Evolutionary conservation across 169 alveolate species (phyloP).

Genomic region (Blepharisma undulans): DNA sequence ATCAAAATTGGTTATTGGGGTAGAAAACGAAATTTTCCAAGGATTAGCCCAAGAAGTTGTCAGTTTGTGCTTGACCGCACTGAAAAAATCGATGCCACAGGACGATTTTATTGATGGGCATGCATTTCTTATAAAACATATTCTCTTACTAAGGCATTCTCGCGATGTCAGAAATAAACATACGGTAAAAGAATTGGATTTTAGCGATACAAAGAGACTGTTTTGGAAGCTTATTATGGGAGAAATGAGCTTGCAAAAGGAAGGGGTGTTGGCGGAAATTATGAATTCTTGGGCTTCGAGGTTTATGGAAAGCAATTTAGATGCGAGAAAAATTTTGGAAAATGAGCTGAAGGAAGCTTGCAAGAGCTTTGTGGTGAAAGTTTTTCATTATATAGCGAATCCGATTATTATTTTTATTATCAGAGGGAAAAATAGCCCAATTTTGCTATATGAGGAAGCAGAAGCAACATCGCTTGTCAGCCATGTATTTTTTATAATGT

Average conservation of each 20-base stretch:
- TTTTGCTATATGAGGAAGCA: background rate
- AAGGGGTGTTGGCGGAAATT: slow-evolving; percentile 30
- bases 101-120: slow-evolving; percentile 32
- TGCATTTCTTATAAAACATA: background rate
- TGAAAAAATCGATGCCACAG: background rate
- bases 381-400: slow-evolving; percentile 20
- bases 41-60: background rate
- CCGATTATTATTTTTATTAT: background rate
- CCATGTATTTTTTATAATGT: too few relatives aligned
- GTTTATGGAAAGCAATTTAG: background rate
- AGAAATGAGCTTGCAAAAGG: background rate
- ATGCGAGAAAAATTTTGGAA: background rate
- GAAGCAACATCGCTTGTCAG: background rate
- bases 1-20: background rate
- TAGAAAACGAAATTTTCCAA: slow-evolving; percentile 1
- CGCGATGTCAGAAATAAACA: background rate
- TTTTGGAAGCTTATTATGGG: slow-evolving; percentile 28
- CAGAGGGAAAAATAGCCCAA: background rate
- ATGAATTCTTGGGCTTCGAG: slow-evolving; percentile 6
- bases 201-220: slow-evolving; percentile 24
- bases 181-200: background rate
- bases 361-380: slow-evolving; percentile 2
- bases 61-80: background rate
- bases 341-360: background rate
- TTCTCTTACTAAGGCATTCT: background rate